These are phyloP conservation scores for Cystofilobasidium bisporidii DNA, from an alignment of 768 basidiomycete species.

Conservation along the genomic window DNA sequence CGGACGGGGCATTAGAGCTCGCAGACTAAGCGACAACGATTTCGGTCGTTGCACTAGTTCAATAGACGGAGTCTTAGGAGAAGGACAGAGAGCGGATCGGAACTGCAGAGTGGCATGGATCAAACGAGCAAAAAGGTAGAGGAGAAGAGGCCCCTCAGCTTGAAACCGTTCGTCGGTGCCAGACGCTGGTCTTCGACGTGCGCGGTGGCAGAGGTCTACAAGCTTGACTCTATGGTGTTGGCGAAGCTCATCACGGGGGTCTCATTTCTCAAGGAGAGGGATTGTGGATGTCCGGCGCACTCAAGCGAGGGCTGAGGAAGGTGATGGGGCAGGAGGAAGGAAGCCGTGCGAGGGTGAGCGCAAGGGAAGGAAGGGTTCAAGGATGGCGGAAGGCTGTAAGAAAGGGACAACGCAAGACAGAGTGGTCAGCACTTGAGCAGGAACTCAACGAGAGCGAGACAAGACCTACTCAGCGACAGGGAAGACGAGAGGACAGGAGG, in stretches of 20 bases:
- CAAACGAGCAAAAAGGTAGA: background rate
- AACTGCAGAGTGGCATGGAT: background rate
- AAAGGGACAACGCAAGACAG: no score
- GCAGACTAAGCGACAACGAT: no score
- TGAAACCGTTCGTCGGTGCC: slow-evolving; percentile 14
- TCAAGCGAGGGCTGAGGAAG: background rate
- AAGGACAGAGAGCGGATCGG: no score
- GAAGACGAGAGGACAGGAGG: background rate
- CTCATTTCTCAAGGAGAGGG: background rate
- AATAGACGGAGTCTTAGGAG: no score
- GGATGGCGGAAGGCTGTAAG: background rate
- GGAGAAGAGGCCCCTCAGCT: slow-evolving; percentile 6
- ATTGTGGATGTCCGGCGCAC: no score
- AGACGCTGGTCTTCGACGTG: slow-evolving; percentile 13
- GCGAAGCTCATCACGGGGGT: slow-evolving; percentile 25
- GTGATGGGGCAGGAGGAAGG: background rate
- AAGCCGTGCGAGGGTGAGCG: background rate
- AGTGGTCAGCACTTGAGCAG: no score
- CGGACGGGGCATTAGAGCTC: no score
- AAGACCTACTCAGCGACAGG: background rate
- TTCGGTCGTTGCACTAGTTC: no score
- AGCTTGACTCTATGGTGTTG: slow-evolving; percentile 29
- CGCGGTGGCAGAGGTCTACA: slow-evolving; percentile 18
- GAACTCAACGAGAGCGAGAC: background rate
- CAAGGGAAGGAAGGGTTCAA: background rate